Evolutionary conservation across 495 filamentous ascomycete genomes (phyloP).

Genomic region (Trichoderma asperelloides): DNA sequence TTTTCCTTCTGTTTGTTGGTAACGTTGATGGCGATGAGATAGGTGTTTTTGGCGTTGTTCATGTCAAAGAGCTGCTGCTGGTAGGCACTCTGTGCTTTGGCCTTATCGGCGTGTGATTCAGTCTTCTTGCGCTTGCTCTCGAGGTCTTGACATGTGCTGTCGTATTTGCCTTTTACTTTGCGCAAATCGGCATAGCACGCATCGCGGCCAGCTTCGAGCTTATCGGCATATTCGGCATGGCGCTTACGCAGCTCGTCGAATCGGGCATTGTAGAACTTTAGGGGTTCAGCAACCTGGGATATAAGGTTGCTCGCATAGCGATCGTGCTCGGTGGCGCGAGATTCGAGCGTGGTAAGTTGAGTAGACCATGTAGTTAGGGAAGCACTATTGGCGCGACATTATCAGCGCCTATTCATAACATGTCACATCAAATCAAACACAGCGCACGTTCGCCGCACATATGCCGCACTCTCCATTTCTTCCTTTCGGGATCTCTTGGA

Average conservation of each 20-base stretch:
- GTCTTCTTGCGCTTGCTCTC: conserved; percentile 91
- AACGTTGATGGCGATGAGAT: conserved; percentile 88
- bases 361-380: conserved; percentile 95
- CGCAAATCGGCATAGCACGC: conserved; percentile 71
- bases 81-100: conserved; percentile 81
- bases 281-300: conserved; percentile 69
- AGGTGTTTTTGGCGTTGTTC: conserved; percentile 97
- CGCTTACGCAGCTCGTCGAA: conserved; percentile 93
- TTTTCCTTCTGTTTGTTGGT: conserved; percentile 94
- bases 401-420: not conserved
- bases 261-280: conserved; percentile 58
- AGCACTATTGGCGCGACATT: conserved; percentile 41
- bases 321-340: conserved; percentile 84
- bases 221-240: conserved; percentile 78
- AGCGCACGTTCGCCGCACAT: not conserved
- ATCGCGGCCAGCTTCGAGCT: conserved; percentile 84
- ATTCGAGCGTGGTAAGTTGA: conserved; percentile 80
- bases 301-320: conserved; percentile 67
- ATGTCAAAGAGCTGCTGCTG: conserved; percentile 87
- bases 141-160: conserved; percentile 84
- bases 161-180: conserved; percentile 90
- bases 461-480: not conserved
- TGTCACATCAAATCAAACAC: not conserved
- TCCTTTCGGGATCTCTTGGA: not conserved
- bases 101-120: conserved; percentile 78